Percentiles rank a stretch among this genome's conserved stretches.
Evolutionary conservation across 306 rosid species (phyloP).

Genomic region (Abrus precatorius): DNA sequence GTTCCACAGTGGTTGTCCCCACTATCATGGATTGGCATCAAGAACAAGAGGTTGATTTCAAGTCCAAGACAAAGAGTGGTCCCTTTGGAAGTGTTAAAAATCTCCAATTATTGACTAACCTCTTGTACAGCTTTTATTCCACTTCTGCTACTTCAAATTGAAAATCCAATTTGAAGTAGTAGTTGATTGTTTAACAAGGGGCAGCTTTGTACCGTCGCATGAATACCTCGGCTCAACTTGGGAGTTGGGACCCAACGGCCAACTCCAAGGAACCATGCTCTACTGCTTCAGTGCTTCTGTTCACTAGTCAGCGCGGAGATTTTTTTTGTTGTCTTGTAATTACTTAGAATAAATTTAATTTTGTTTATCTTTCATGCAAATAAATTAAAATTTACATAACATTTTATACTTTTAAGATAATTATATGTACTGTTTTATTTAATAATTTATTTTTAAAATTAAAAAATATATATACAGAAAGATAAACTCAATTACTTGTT

Average conservation of each 20-base stretch:
- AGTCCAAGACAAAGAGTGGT: slow-evolving; percentile 5
- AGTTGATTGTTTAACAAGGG: neutral
- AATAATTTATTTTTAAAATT: too few species aligned
- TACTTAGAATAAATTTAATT: neutral
- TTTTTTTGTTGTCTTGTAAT: neutral
- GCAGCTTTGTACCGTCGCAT: slow-evolving; percentile 26
- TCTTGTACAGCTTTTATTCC: neutral
- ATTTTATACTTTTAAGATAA: too few species aligned
- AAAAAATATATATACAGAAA: too few species aligned
- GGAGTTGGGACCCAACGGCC: slow-evolving; percentile 24
- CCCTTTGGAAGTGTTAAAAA: slow-evolving; percentile 33
- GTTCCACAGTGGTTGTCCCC: slow-evolving; percentile 20
- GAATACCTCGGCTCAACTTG: neutral
- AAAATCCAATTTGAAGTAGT: slow-evolving; percentile 6
- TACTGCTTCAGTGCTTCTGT: neutral
- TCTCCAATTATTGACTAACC: slow-evolving; percentile 25
- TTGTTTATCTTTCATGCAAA: too few species aligned
- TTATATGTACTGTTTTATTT: too few species aligned
- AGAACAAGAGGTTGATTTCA: slow-evolving; percentile 5
- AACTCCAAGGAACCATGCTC: slow-evolving; percentile 10
- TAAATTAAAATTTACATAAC: too few species aligned
- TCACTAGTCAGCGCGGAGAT: neutral
- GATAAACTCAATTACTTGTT: too few species aligned
- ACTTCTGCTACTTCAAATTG: neutral
- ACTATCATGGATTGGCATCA: slow-evolving; percentile 3